Percentiles rank a stretch among this genome's conserved stretches.
Conservation (phyloP, 2,329 filamentous ascomycete species). For the Cryphonectria naterciae region DNA sequence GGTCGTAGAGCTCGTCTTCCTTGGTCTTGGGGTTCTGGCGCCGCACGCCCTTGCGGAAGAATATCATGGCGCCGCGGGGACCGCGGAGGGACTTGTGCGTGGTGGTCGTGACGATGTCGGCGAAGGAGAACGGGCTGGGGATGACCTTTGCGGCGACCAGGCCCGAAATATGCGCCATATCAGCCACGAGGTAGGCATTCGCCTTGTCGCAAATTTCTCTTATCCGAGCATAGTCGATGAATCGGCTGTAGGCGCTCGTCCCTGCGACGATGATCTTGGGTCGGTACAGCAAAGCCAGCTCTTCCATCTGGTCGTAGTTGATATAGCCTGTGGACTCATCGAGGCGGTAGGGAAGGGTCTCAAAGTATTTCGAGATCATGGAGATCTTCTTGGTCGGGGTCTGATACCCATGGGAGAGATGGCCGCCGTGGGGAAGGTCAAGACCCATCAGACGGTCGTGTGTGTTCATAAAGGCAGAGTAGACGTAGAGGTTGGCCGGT, state of each 20-base stretch:
- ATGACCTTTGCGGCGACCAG: constrained; percentile 90
- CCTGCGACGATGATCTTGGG: constrained; percentile 96
- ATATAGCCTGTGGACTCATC: constrained; percentile 90
- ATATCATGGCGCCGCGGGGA: constrained; percentile 95
- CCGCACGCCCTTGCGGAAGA: constrained; percentile 92
- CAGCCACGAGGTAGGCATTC: constrained; percentile 88
- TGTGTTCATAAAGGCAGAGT: constrained; percentile 88
- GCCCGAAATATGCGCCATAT: constrained; percentile 98
- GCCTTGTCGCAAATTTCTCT: constrained; percentile 88
- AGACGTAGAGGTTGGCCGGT: constrained; percentile 84
- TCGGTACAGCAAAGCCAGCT: constrained; percentile 84
- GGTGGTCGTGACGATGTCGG: constrained; percentile 96
- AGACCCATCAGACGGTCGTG: constrained; percentile 97
- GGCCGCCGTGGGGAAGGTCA: constrained; percentile 93
- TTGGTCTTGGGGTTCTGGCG: constrained; percentile 83
- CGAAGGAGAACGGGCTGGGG: constrained; percentile 84
- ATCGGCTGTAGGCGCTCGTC: constrained; percentile 91
- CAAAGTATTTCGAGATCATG: constrained; percentile 98
- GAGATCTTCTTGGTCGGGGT: constrained; percentile 94
- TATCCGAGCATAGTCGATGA: constrained; percentile 95
- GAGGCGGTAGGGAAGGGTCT: constrained; percentile 93
- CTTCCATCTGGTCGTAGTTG: constrained; percentile 90
- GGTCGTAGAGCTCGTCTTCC: constrained; percentile 83
- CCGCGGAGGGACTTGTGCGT: constrained; percentile 97
- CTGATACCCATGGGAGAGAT: constrained; percentile 96